Conservation (phyloP, 2,329 filamentous ascomycete genomes). For the Cytospora mali region DNA sequence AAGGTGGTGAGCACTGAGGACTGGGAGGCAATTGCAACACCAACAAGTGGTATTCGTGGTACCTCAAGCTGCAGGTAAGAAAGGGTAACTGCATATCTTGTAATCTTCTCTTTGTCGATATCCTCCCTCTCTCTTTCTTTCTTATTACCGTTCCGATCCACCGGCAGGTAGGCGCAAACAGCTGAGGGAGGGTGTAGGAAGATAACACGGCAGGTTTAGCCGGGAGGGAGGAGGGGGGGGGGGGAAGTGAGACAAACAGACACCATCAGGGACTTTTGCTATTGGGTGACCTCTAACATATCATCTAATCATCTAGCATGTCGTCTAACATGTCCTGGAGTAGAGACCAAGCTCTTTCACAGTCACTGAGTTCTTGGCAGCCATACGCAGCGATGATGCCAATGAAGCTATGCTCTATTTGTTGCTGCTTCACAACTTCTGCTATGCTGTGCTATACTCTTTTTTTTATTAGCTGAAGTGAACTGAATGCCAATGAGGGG, state of each 20-base stretch:
- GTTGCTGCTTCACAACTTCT: background rate
- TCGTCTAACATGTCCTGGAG: too few species aligned
- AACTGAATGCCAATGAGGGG: background rate
- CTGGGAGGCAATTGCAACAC: background rate
- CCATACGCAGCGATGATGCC: background rate
- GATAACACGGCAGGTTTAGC: too few species aligned
- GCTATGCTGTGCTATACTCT: background rate
- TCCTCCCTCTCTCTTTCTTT: background rate
- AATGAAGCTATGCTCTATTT: background rate
- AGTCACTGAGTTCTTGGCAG: background rate
- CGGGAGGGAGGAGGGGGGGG: background rate
- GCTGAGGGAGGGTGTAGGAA: too few species aligned
- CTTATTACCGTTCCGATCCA: background rate
- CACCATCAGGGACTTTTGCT: background rate
- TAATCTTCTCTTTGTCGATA: background rate
- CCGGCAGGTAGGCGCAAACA: conserved; percentile 13
- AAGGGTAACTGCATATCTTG: background rate
- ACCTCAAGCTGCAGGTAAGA: background rate
- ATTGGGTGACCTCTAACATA: background rate
- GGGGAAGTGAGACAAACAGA: background rate
- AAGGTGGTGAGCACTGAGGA: background rate
- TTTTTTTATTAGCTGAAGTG: background rate
- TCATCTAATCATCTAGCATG: background rate
- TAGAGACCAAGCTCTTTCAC: too few species aligned
- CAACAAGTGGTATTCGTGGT: background rate